phyloP scores from a whole-genome alignment of 225 moss, liverwort and hornwort species.

The Climacium dendroides region DNA sequence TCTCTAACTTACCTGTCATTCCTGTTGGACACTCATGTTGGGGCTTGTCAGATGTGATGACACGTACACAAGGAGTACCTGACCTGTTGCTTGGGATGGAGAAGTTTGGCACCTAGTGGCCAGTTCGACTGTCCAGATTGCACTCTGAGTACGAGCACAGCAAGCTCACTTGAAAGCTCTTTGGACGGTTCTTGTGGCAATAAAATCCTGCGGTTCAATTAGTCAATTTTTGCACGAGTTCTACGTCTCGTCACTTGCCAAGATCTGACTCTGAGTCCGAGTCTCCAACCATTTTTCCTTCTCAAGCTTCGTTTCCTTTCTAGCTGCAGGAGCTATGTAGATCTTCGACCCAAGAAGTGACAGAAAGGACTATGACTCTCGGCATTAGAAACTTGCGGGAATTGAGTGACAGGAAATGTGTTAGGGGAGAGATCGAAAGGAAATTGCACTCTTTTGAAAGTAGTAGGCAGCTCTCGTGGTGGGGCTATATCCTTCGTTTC shows the following conservation, averaged over 20 bases:
- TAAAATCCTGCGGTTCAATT: not conserved
- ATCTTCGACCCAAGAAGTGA: not conserved
- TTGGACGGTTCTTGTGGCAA: not conserved
- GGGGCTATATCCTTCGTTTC: not conserved
- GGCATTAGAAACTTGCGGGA: not conserved
- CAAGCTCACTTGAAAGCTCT: not conserved
- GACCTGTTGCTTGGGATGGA: slow-evolving; percentile 4
- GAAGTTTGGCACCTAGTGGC: slow-evolving; percentile 6
- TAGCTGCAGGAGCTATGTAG: not conserved
- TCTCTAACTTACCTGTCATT: not conserved
- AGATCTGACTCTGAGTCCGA: no score
- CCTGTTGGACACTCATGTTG: not conserved
- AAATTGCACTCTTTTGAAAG: not conserved
- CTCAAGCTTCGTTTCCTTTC: not conserved
- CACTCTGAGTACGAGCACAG: slow-evolving; percentile 7
- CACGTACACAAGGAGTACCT: slow-evolving; percentile 2
- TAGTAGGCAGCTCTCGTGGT: not conserved
- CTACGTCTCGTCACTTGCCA: not conserved
- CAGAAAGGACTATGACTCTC: not conserved
- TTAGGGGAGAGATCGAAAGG: not conserved
- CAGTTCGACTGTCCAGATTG: not conserved
- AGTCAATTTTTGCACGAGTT: not conserved
- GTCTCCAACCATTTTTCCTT: not conserved
- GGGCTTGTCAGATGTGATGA: not conserved
- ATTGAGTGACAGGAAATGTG: not conserved